phyloP scores from a whole-genome alignment of 106 monocot genomes.

The Triglochin maritima region DNA sequence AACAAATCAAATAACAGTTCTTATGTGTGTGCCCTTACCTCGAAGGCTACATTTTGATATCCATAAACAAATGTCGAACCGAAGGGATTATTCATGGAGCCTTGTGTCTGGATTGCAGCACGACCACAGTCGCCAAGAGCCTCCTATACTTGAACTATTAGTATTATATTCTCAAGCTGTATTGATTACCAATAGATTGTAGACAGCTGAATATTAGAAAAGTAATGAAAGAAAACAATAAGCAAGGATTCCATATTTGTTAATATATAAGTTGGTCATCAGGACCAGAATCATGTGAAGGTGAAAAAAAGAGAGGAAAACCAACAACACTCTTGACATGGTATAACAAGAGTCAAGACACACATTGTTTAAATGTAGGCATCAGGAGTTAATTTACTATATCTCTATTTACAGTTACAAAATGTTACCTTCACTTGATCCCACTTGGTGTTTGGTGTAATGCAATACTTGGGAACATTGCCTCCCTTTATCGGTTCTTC shows the following conservation, averaged over 20 bases:
- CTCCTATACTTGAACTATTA: conserved; percentile 33
- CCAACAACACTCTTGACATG: no score
- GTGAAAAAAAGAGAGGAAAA: no score
- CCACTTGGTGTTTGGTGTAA: conserved; percentile 83
- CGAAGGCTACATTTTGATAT: conserved; percentile 90
- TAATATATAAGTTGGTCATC: no score
- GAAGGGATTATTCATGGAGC: conserved; percentile 91
- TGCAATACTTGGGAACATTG: conserved; percentile 38
- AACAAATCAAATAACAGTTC: no score
- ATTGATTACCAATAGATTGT: no score
- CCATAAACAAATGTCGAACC: conserved; percentile 96
- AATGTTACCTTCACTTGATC: conserved; percentile 84
- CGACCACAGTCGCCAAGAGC: conserved; percentile 92
- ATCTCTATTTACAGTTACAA: not conserved
- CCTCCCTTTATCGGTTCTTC: conserved; percentile 40
- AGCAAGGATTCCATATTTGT: no score
- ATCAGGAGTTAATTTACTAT: not conserved
- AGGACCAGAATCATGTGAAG: no score
- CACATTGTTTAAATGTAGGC: not conserved
- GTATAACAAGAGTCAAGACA: no score
- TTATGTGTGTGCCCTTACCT: conserved; percentile 23
- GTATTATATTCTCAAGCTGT: not conserved
- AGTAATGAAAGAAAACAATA: no score
- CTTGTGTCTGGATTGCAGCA: conserved; percentile 95
- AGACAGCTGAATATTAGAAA: no score